phyloP scores from a whole-genome alignment of 371 early-diverging fungal genomes.

The Mortierella sp. region DNA sequence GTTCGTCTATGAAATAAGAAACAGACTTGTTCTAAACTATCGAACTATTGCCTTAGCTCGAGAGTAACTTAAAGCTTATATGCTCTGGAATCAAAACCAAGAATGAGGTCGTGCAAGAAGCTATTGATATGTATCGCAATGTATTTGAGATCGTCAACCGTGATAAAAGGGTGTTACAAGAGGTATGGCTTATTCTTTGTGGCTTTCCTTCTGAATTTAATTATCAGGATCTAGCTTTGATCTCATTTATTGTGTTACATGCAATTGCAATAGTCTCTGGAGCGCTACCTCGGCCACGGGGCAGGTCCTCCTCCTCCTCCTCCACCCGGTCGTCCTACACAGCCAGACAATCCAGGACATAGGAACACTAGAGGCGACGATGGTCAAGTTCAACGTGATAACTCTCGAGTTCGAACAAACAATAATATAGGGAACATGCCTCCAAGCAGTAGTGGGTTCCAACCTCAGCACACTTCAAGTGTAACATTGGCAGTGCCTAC shows the following conservation, averaged over 20 bases:
- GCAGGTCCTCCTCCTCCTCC: slow-evolving; percentile 1
- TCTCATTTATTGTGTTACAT: not conserved
- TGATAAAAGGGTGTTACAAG: slow-evolving; percentile 29
- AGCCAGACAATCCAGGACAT: not conserved
- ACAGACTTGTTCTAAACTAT: not conserved
- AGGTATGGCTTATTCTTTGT: slow-evolving; percentile 18
- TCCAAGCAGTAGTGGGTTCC: not conserved
- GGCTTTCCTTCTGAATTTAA: not conserved
- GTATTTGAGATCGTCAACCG: slow-evolving; percentile 66
- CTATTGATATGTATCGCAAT: slow-evolving; percentile 69
- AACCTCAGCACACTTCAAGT: not conserved
- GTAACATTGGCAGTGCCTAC: not conserved
- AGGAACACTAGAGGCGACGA: not conserved
- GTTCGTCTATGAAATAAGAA: not conserved
- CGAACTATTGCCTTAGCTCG: slow-evolving; percentile 67
- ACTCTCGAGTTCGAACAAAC: slow-evolving; percentile 15
- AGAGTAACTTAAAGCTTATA: slow-evolving; percentile 76
- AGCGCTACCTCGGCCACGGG: slow-evolving; percentile 18
- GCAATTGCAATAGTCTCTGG: slow-evolving; percentile 23
- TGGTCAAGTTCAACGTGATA: slow-evolving; percentile 5
- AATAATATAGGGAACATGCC: not conserved
- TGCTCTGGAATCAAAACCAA: slow-evolving; percentile 72
- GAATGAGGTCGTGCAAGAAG: slow-evolving; percentile 70
- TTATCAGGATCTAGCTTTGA: not conserved
- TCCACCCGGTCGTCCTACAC: slow-evolving; percentile 9